These are phyloP conservation scores for Closterium sp. DNA, from an alignment of 139 green algal species.

Conservation along the genomic window DNA sequence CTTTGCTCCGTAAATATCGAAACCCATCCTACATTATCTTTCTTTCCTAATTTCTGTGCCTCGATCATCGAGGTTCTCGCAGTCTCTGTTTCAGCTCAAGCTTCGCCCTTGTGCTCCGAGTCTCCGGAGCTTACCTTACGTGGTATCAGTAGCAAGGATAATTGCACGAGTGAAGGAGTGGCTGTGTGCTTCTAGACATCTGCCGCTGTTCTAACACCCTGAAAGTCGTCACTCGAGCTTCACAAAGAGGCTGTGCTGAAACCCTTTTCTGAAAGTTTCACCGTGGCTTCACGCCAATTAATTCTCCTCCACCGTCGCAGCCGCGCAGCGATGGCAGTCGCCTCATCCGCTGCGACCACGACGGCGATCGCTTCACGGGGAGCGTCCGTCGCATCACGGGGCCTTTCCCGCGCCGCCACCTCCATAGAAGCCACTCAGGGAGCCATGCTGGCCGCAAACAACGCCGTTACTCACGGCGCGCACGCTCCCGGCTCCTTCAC, in stretches of 20 bases:
- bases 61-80: not conserved
- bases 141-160: not conserved
- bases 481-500: not conserved
- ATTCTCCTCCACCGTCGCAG: not conserved
- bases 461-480: not conserved
- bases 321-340: not conserved
- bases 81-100: not conserved
- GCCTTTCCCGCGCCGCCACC: not conserved
- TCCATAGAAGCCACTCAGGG: not conserved
- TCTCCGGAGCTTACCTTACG: not conserved
- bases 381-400: not conserved
- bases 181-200: not conserved
- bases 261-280: not conserved
- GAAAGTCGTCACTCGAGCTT: not conserved
- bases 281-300: not conserved
- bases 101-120: not conserved
- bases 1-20: not conserved
- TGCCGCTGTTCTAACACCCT: too few relatives aligned
- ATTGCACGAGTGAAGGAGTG: not conserved
- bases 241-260: not conserved
- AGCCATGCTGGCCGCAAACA: not conserved
- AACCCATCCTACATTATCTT: not conserved
- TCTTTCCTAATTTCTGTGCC: not conserved
- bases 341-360: not conserved
- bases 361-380: not conserved